Percentiles rank a stretch among this genome's conserved stretches.
These are phyloP conservation scores for Diphasiastrum complanatum DNA, from an alignment of 83 land plant genomes.

Conservation along the genomic window DNA sequence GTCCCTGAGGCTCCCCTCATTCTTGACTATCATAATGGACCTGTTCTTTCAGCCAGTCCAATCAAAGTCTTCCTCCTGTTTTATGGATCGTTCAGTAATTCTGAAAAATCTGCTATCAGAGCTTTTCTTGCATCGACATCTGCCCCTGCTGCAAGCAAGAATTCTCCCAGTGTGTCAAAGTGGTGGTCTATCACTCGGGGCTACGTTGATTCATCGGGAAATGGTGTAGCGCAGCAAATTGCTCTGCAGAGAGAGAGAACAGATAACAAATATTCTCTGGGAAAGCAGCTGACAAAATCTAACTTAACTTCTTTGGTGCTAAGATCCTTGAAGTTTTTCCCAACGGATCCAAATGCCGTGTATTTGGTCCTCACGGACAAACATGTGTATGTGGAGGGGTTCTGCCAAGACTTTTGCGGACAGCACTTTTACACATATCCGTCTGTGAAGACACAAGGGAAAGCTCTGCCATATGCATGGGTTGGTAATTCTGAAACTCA, in stretches of 20 bases:
- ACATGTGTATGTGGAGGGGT: slow-evolving; percentile 53
- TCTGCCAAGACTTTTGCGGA: slow-evolving; percentile 54
- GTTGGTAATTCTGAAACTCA: slow-evolving; percentile 60
- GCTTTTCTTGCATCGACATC: slow-evolving; percentile 39
- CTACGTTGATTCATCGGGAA: not conserved
- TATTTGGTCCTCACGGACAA: slow-evolving; percentile 41
- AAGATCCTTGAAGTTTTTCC: slow-evolving; percentile 6
- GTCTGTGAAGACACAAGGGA: not conserved
- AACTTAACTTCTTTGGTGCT: slow-evolving; percentile 28
- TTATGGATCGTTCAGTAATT: slow-evolving; percentile 55
- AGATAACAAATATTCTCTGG: slow-evolving; percentile 34
- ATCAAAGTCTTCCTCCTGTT: slow-evolving; percentile 23
- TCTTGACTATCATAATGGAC: slow-evolving; percentile 45
- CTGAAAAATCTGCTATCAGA: slow-evolving; percentile 31
- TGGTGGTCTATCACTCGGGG: no score
- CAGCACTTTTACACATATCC: slow-evolving; percentile 24
- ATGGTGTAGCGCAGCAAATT: slow-evolving; percentile 1
- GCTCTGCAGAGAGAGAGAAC: slow-evolving; percentile 33
- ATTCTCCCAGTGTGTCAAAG: no score
- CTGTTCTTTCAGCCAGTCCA: slow-evolving; percentile 27
- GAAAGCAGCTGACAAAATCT: slow-evolving; percentile 29
- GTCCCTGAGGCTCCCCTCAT: slow-evolving; percentile 38
- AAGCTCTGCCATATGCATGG: slow-evolving; percentile 44
- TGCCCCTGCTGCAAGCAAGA: no score
- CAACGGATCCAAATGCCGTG: slow-evolving; percentile 18